Percentiles rank a stretch among this genome's conserved stretches.
phyloP scores from a whole-genome alignment of 225 moss, liverwort and hornwort species.

The Neckera pumila region DNA sequence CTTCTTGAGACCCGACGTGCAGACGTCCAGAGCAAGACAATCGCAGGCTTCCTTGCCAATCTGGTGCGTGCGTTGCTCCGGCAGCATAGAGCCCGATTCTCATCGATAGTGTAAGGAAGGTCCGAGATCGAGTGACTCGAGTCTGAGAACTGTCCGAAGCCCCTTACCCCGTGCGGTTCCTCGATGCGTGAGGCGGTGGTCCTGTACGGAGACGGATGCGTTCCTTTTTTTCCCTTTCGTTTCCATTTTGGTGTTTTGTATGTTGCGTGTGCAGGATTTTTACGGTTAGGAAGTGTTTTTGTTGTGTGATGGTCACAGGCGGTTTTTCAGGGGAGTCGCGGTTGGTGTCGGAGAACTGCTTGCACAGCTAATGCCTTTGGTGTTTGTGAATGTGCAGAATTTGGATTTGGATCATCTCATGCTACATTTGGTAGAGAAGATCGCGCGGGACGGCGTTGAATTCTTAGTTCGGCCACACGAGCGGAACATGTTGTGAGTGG shows the following conservation, averaged over 20 bases:
- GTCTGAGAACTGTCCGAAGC: neutral
- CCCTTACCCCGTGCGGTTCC: neutral
- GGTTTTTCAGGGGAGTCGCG: neutral
- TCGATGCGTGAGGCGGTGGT: neutral
- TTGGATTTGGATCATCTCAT: neutral
- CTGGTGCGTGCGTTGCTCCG: neutral
- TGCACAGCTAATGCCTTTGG: neutral
- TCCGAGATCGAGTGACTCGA: neutral
- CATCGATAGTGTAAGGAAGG: neutral
- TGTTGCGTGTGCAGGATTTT: neutral
- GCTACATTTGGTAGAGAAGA: neutral
- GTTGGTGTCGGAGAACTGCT: neutral
- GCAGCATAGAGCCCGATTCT: neutral
- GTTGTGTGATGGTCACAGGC: neutral
- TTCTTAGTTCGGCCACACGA: neutral
- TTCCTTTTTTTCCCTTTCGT: neutral
- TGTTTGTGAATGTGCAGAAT: constrained; percentile 1
- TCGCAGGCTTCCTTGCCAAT: neutral
- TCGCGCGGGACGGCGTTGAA: neutral
- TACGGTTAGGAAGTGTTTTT: neutral
- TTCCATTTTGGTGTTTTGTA: neutral
- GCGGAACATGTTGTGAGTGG: constrained; percentile 19
- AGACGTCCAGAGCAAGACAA: neutral
- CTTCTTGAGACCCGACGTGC: neutral
- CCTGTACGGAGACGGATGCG: neutral